A percentile compares a stretch with the other conserved stretches of the same genome.
phyloP scores from a whole-genome alignment of 768 basidiomycete genomes.

The Psilocybe subaeruginosa region DNA sequence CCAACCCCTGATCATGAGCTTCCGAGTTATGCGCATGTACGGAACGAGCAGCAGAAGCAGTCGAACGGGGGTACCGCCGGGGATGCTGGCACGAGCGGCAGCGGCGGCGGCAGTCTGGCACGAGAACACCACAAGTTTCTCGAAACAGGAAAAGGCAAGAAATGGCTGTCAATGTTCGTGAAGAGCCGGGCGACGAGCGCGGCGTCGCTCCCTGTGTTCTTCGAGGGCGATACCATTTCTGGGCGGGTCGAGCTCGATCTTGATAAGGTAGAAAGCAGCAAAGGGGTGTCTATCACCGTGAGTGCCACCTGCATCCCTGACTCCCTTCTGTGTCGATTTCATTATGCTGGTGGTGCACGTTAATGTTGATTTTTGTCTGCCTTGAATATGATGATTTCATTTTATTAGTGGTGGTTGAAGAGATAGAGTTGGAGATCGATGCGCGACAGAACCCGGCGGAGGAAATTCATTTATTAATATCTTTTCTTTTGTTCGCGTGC shows the following conservation, averaged over 20 bases:
- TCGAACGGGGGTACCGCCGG: not conserved
- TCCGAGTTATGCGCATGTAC: constrained; percentile 20
- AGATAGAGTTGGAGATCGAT: not conserved
- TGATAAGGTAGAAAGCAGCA: constrained; percentile 50
- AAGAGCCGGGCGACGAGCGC: constrained; percentile 46
- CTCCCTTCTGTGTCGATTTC: not conserved
- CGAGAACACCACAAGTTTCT: constrained; percentile 44
- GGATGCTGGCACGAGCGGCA: not conserved
- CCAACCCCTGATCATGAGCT: constrained; percentile 19
- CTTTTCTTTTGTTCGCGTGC: not conserved
- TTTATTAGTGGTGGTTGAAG: not conserved
- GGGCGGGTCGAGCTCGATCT: constrained; percentile 56
- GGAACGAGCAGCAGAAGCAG: not conserved
- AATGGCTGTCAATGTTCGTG: constrained; percentile 53
- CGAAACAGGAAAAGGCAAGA: constrained; percentile 41
- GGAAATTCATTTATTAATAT: constrained; percentile 1
- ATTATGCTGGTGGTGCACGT: not conserved
- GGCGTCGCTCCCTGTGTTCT: constrained; percentile 45
- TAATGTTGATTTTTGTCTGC: not conserved
- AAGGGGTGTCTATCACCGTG: constrained; percentile 50
- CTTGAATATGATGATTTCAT: not conserved
- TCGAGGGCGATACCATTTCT: constrained; percentile 49
- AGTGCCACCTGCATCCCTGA: constrained; percentile 16
- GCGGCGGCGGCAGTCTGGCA: constrained; percentile 2
- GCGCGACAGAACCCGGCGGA: not conserved